phyloP scores from a whole-genome alignment of 352 stramenopile species.

The Globisporangium abappressorium region DNA sequence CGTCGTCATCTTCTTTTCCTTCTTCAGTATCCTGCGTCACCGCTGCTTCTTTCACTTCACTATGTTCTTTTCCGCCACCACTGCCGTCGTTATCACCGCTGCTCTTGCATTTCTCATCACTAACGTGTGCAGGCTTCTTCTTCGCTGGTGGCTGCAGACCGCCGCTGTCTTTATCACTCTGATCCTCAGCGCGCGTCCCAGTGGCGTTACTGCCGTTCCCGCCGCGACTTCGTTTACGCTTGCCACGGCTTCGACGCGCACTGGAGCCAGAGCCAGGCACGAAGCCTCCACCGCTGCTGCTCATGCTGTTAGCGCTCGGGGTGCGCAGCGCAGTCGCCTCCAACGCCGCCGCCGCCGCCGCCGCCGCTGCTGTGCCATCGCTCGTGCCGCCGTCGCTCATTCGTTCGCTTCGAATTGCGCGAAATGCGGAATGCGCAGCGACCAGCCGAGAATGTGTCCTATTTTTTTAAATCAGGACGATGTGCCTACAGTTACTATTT shows the following conservation, averaged over 20 bases:
- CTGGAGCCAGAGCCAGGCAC: constrained; percentile 19
- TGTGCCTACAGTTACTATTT: too few relatives aligned
- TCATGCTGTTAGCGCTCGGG: neutral
- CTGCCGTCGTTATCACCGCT: too few relatives aligned
- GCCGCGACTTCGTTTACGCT: constrained; percentile 33
- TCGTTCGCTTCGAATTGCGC: constrained; percentile 2
- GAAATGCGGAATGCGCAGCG: neutral
- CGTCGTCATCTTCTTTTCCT: constrained; percentile 10
- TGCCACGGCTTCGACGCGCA: constrained; percentile 22
- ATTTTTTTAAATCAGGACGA: too few relatives aligned
- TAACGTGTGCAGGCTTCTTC: constrained; percentile 4
- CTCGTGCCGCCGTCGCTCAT: constrained; percentile 8
- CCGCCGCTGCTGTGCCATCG: neutral
- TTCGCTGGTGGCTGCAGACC: constrained; percentile 1
- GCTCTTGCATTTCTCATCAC: neutral
- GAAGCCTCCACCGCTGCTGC: neutral
- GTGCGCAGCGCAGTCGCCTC: neutral
- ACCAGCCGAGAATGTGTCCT: constrained; percentile 2
- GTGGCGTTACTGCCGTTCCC: neutral
- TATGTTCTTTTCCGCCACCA: constrained; percentile 12
- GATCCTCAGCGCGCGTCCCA: neutral
- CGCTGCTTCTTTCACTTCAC: constrained; percentile 6
- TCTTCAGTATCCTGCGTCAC: constrained; percentile 12
- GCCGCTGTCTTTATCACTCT: neutral
- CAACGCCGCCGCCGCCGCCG: neutral